Evolutionary conservation across 1,284 basidiomycete species (phyloP), one percentile per base, ranked within the genome.

Genomic region (Leccinum ponderosum): DNA sequence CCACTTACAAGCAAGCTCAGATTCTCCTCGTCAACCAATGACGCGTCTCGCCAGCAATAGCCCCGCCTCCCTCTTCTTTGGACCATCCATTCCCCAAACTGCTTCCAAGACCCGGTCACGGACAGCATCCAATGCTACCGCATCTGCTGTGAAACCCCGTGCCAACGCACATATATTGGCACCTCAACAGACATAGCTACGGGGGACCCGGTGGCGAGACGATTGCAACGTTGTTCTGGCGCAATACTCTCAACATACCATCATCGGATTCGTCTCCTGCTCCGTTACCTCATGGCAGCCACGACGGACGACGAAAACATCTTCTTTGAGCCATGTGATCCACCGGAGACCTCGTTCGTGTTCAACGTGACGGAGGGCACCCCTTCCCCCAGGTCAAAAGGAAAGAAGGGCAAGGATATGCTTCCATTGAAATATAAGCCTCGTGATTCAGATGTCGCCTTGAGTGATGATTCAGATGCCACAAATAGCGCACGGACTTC

Each of bases 1-100:
- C 2, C 65, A 64, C 15, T 56, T 65, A 31, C 65, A 68, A 48
- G 47, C 56, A n/a, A 64, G 55, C 17, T 3, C 69, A 3, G 52
- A 72, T 27, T 56, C 71, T 68, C 60, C 79, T 42, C 68, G 70
- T 15, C 55, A 53, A 27, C 62, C 73, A 3, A 64, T 76, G 57
- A 70, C 71, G 27, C 77, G 82, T 17, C 71, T 80, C 1, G 66
- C 79, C 54, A 81, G 79, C 59, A 85, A 76, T 55, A 78, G 79
- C 55, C 86, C 87, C 2, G 88, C 87, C 4, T 87, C 88, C 0
- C 73, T 89, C 6, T 91, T 91, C 72, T 91, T 91, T 66, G 88
- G 89, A 1, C 88, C 89, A 6, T 67, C 83, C 31, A 88, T 90
- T 60, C 77, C 80, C 39, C 69, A 75, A 56, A 64, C 73, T 2